Evolutionary conservation across 768 basidiomycete genomes (phyloP), one percentile per base, ranked within the genome.

Genomic region (Calocybe cyanea): DNA sequence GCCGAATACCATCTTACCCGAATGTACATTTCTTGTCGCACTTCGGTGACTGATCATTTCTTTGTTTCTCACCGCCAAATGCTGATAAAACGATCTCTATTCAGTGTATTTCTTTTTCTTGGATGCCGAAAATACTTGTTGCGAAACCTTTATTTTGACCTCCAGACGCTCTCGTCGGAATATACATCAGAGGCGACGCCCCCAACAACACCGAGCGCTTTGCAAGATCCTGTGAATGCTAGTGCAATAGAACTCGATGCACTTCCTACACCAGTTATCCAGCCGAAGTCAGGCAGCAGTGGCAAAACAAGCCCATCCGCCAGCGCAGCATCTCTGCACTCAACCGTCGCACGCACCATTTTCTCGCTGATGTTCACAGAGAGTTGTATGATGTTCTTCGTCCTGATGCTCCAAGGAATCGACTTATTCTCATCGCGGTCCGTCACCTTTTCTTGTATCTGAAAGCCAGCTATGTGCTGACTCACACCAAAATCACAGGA

Each of bases 291-390:
- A 34, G 45, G 19, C 43, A 54, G 45, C 25, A 28, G 11, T 6
- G 11, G 25, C 25, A 35, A 32, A 32, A 32, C 31, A 8, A n/a
- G 34, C 52, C 53, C 21, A 38, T 49, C 11, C 39, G 55, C 10
- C 57, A 52, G 24, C 18, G 41, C 42, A n/a, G 31, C 36, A 2
- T 41, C 30, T 63, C 76, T 54, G 35, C 85, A 88, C 52, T 78
- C 82, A 0, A 59, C 62, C 3, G 57, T 87, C 0, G 72, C 88
- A 0, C 67, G 82, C 34, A 69, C 66, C 0, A 60, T 81, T 6
- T 91, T 92, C 54, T 76, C 86, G 0, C 63, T 80, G 24, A 83
- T 81, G 54, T 87, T 91, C 60, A 76, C 84, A 1, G 90, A 91
- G 63, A 79, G 82, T 41, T 83, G 81, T 50, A 76, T 78, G 55